phyloP scores from a whole-genome alignment of 1,284 basidiomycete species.

The Pseudozyma sp. region DNA sequence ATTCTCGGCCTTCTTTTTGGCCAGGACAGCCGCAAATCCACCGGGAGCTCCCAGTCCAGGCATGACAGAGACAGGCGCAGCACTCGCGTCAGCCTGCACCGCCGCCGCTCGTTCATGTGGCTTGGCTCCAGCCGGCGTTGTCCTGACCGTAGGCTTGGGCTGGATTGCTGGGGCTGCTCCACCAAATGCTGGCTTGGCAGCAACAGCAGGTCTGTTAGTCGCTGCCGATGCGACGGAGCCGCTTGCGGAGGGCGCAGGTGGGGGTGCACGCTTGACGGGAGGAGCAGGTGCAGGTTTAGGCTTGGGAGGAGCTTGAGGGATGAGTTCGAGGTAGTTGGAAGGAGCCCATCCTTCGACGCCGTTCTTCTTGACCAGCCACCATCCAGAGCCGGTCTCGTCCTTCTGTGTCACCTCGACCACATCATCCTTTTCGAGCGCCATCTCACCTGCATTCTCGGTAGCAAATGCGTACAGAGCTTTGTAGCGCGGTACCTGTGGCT shows the following conservation, averaged over 20 bases:
- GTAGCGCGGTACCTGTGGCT: slow-evolving; percentile 81
- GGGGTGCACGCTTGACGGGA: slow-evolving; percentile 67
- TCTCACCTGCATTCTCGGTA: slow-evolving; percentile 87
- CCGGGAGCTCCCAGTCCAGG: slow-evolving; percentile 69
- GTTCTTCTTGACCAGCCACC: slow-evolving; percentile 95
- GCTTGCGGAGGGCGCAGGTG: slow-evolving; percentile 67
- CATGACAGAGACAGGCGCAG: slow-evolving; percentile 70
- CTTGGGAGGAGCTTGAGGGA: slow-evolving; percentile 77
- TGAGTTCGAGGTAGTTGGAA: slow-evolving; percentile 83
- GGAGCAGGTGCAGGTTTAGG: slow-evolving; percentile 59
- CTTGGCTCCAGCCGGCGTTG: slow-evolving; percentile 69
- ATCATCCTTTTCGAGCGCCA: slow-evolving; percentile 89
- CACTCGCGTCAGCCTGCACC: slow-evolving; percentile 63
- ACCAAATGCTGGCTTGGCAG: slow-evolving; percentile 51
- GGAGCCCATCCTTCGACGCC: slow-evolving; percentile 91
- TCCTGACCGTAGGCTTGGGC: slow-evolving; percentile 70
- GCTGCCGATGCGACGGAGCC: slow-evolving; percentile 42
- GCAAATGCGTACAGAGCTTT: slow-evolving; percentile 78
- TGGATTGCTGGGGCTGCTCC: slow-evolving; percentile 72
- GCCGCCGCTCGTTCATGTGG: slow-evolving; percentile 61
- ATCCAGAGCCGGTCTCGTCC: slow-evolving; percentile 75
- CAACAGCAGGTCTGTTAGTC: slow-evolving; percentile 23
- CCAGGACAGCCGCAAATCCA: slow-evolving; percentile 70
- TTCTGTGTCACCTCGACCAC: slow-evolving; percentile 91
- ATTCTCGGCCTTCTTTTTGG: slow-evolving; percentile 69